Conservation (phyloP, 2,329 filamentous ascomycete species). For the Clathrospora elynae region DNA sequence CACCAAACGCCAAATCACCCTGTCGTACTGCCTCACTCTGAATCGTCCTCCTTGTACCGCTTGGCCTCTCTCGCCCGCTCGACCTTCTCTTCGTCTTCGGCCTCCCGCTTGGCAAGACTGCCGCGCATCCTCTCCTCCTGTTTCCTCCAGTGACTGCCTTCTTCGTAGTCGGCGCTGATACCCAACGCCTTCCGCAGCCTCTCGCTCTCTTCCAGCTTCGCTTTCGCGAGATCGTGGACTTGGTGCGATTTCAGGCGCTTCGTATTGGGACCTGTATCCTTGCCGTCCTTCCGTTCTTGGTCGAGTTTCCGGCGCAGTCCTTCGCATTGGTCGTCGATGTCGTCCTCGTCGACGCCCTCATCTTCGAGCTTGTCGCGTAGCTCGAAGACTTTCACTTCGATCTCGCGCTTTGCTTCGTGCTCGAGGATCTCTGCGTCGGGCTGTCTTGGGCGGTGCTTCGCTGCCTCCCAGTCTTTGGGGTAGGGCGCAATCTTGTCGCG, state of each 20-base stretch:
- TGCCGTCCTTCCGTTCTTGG: constrained; percentile 49
- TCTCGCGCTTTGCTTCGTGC: constrained; percentile 86
- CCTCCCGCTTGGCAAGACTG: constrained; percentile 48
- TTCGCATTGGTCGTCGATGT: constrained; percentile 80
- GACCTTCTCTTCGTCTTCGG: constrained; percentile 40
- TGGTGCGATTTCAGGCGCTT: constrained; percentile 84
- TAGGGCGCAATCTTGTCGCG: constrained; percentile 83
- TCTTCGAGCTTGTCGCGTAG: constrained; percentile 91
- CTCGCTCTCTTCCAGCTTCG: constrained; percentile 96
- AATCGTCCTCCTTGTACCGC: constrained; percentile 35
- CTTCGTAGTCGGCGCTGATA: constrained; percentile 83
- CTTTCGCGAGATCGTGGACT: constrained; percentile 93
- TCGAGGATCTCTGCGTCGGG: constrained; percentile 93
- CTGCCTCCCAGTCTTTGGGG: constrained; percentile 68
- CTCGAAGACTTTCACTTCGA: constrained; percentile 94
- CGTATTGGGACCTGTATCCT: constrained; percentile 45
- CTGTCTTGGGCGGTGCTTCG: constrained; percentile 77
- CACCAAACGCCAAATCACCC: not conserved
- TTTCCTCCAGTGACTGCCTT: constrained; percentile 82
- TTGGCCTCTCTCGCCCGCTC: constrained; percentile 33
- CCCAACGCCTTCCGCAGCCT: constrained; percentile 82
- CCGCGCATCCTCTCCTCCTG: constrained; percentile 72
- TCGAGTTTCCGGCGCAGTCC: constrained; percentile 67
- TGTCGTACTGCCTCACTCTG: constrained; percentile 28
- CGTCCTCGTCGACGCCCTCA: constrained; percentile 82